These are phyloP conservation scores for Colletotrichum simmondsii DNA, from an alignment of 2,329 filamentous ascomycete species.

Conservation along the genomic window DNA sequence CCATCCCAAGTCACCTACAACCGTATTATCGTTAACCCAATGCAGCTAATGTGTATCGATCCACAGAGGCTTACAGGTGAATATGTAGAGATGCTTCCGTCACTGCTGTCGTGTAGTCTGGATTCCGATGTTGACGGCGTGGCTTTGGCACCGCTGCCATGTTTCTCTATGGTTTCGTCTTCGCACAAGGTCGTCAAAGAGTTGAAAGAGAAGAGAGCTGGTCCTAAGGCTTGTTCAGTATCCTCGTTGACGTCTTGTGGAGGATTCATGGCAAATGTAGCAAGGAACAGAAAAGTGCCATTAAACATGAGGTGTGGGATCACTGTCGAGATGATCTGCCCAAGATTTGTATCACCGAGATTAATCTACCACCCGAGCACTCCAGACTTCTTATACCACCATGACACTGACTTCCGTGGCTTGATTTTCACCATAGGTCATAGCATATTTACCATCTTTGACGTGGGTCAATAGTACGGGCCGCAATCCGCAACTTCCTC, in stretches of 20 bases:
- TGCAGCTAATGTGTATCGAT: neutral
- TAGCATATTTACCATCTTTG: neutral
- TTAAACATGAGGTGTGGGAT: neutral
- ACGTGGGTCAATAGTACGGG: neutral
- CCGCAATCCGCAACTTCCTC: neutral
- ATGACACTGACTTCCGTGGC: neutral
- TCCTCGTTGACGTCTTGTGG: neutral
- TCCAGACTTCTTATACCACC: neutral
- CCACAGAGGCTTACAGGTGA: neutral
- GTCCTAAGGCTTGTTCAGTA: neutral
- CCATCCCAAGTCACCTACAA: slow-evolving; percentile 45
- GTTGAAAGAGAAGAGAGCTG: neutral
- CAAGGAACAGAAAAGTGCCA: neutral
- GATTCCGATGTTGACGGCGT: neutral
- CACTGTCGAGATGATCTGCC: neutral
- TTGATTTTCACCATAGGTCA: neutral
- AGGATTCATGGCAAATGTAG: neutral
- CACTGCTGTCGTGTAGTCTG: neutral
- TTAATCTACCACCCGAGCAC: neutral
- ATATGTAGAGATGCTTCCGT: neutral
- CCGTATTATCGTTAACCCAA: neutral
- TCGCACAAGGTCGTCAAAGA: neutral
- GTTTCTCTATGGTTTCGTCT: neutral
- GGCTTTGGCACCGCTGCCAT: neutral
- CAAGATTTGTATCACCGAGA: neutral